Percentiles rank a stretch among this genome's conserved stretches.
These are phyloP conservation scores for Curvularia eragrostidis DNA, from an alignment of 2,329 filamentous ascomycete genomes.

Conservation along the genomic window DNA sequence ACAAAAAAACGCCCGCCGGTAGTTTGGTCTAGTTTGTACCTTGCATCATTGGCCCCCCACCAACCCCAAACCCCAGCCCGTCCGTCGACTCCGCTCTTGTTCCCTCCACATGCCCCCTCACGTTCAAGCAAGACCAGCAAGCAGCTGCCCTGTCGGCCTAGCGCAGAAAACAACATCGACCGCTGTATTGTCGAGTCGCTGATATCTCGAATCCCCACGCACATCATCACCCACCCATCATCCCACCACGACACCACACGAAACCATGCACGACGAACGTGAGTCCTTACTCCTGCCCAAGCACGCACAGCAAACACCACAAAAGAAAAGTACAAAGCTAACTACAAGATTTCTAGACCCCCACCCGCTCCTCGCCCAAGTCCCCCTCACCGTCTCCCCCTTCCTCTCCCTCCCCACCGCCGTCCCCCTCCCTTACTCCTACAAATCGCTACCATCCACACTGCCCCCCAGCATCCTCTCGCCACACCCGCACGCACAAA, in stretches of 20 bases:
- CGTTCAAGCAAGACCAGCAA: not conserved
- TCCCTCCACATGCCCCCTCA: not conserved
- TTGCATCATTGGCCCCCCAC: conserved; percentile 7
- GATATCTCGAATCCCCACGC: not conserved
- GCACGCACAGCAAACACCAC: not conserved
- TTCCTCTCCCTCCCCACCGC: conserved; percentile 90
- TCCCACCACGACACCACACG: not conserved
- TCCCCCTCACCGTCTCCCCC: conserved; percentile 91
- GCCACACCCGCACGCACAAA: conserved; percentile 54
- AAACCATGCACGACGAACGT: conserved; percentile 49
- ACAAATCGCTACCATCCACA: conserved; percentile 86
- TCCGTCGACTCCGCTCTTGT: not conserved
- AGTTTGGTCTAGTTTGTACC: conserved; percentile 5
- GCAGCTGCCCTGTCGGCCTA: not conserved
- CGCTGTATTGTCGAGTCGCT: not conserved
- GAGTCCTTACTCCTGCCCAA: conserved; percentile 19
- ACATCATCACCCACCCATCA: no score
- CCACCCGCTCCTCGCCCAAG: conserved; percentile 87
- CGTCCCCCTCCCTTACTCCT: conserved; percentile 92
- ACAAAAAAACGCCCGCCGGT: conserved; percentile 4
- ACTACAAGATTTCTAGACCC: conserved; percentile 55
- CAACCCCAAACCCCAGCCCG: conserved; percentile 6
- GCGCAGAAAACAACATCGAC: not conserved
- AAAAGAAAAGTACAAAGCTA: not conserved
- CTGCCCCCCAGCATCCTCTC: conserved; percentile 74